phyloP scores from a whole-genome alignment of 257 asterid species.

The Nicotiana obtusifolia region DNA sequence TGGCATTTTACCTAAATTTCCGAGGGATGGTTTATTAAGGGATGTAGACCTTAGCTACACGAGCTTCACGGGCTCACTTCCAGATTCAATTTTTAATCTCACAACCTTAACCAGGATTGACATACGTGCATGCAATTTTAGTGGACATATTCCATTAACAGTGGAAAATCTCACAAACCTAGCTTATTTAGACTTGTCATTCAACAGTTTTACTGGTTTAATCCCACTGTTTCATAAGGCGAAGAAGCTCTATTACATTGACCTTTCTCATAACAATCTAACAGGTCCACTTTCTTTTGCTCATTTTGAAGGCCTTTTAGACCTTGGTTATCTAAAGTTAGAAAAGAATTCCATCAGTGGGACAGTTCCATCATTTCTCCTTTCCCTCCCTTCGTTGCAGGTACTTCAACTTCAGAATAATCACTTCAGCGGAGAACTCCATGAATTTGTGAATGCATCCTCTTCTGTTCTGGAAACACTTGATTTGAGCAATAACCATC shows the following conservation, averaged over 20 bases:
- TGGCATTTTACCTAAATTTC: conserved; percentile 15
- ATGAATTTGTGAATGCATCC: conserved; percentile 5
- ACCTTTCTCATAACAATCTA: conserved; percentile 11
- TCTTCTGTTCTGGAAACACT: conserved; percentile 6
- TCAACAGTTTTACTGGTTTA: not conserved
- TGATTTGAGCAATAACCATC: conserved; percentile 16
- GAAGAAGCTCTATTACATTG: not conserved
- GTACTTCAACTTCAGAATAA: not conserved
- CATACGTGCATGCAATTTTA: conserved; percentile 12
- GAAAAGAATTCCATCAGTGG: too few relatives aligned
- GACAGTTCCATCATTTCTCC: not conserved
- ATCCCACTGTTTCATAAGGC: conserved; percentile 13
- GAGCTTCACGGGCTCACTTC: conserved; percentile 16
- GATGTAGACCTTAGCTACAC: not conserved
- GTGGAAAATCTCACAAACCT: conserved; percentile 5
- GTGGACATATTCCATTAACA: conserved; percentile 16
- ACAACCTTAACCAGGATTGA: not conserved
- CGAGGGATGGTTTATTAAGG: not conserved
- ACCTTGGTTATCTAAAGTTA: too few relatives aligned
- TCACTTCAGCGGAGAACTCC: not conserved
- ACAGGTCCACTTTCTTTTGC: conserved; percentile 15
- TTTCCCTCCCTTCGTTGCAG: conserved; percentile 14
- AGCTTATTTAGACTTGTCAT: conserved; percentile 16
- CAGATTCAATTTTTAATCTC: conserved; percentile 15
- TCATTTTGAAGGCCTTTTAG: too few relatives aligned